Evolutionary conservation across 2,329 filamentous ascomycete genomes (phyloP).

Genomic region (Cadophora malorum): DNA sequence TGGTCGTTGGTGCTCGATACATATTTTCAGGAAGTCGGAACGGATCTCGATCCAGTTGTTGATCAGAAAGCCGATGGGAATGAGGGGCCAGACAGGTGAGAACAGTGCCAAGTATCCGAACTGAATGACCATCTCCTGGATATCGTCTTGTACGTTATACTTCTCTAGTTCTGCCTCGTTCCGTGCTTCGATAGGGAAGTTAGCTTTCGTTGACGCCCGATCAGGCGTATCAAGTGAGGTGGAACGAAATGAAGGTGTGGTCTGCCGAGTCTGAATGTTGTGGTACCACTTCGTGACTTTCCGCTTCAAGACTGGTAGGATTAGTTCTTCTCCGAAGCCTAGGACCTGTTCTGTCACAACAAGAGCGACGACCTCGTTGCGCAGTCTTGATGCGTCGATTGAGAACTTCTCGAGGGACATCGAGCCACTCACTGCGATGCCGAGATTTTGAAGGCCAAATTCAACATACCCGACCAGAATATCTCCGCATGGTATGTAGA

Average conservation of each 20-base stretch:
- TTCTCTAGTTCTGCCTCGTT: background rate
- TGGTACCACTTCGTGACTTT: background rate
- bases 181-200: background rate
- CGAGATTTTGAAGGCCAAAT: background rate
- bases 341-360: background rate
- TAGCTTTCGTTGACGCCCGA: background rate
- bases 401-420: background rate
- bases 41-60: slow-evolving; percentile 96
- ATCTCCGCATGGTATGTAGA: background rate
- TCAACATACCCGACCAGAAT: background rate
- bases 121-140: slow-evolving; percentile 7
- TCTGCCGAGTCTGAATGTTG: background rate
- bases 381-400: background rate
- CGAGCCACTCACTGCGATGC: background rate
- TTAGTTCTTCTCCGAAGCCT: background rate
- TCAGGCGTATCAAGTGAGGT: background rate
- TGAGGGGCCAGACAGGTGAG: slow-evolving; percentile 89
- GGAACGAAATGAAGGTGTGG: background rate
- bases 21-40: slow-evolving; percentile 92
- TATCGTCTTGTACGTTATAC: background rate
- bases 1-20: slow-evolving; percentile 80
- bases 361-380: background rate
- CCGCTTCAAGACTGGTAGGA: background rate
- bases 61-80: slow-evolving; percentile 82
- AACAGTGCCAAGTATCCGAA: slow-evolving; percentile 86